Conservation (phyloP, 192 early-diverging fungal genomes). For the Coemansia sp. region DNA sequence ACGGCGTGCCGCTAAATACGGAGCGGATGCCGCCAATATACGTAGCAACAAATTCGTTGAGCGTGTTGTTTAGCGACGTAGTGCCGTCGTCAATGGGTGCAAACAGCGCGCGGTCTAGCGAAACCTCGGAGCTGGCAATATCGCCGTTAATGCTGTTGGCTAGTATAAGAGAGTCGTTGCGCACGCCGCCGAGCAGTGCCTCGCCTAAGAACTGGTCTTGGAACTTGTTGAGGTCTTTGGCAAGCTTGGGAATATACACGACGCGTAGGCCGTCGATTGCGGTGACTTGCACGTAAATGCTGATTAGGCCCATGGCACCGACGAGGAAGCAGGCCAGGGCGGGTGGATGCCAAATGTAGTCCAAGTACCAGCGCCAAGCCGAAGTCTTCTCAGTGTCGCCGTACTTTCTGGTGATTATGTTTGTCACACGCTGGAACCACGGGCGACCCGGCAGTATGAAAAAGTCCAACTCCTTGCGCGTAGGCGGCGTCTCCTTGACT, state of each 20-base stretch:
- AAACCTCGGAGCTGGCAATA: conserved; percentile 19
- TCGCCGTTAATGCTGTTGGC: conserved; percentile 37
- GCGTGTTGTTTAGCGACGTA: conserved; percentile 34
- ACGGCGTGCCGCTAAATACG: conserved; percentile 40
- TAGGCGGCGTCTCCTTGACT: conserved; percentile 20
- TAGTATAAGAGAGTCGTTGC: conserved; percentile 30
- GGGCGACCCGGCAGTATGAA: conserved; percentile 40
- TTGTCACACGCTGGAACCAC: conserved; percentile 21
- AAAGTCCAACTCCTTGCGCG: conserved; percentile 44
- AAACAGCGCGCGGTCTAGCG: conserved; percentile 40
- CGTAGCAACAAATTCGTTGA: conserved; percentile 38
- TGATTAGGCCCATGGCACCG: conserved; percentile 34
- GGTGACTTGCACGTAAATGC: conserved; percentile 29
- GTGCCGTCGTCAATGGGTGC: conserved; percentile 43
- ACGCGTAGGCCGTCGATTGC: conserved; percentile 40
- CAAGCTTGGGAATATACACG: conserved; percentile 36
- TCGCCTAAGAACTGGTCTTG: conserved; percentile 28
- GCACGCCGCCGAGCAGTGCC: conserved; percentile 24
- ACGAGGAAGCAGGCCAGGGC: conserved; percentile 51
- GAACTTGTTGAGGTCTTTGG: conserved; percentile 27
- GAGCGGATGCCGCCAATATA: conserved; percentile 38
- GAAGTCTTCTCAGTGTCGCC: conserved; percentile 28
- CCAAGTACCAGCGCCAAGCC: conserved; percentile 52
- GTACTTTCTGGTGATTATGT: conserved; percentile 16
- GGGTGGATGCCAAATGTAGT: conserved; percentile 48